phyloP scores from a whole-genome alignment of 352 stramenopile species.

The Pythium aphanidermatum region DNA sequence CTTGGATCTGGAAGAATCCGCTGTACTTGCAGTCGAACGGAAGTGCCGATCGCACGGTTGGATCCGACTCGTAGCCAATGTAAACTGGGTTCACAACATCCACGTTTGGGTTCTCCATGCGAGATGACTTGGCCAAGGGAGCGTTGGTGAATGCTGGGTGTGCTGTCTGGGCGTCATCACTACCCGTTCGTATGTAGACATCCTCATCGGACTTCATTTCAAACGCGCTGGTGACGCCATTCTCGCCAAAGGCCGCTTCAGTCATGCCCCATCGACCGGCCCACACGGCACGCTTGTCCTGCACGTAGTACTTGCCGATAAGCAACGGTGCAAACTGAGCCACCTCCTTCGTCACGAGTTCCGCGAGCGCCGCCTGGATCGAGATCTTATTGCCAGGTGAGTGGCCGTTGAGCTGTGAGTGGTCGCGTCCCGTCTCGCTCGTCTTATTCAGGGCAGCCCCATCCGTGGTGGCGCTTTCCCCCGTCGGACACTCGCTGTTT shows the following conservation, averaged over 20 bases:
- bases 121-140: conserved; percentile 49
- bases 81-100: conserved; percentile 49
- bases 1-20: conserved; percentile 85
- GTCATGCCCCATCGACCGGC: conserved; percentile 80
- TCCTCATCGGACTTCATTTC: conserved; percentile 87
- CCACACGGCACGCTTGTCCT: conserved; percentile 78
- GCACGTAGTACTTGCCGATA: conserved; percentile 79
- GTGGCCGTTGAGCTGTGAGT: not conserved
- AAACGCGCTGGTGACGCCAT: conserved; percentile 74
- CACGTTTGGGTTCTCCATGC: conserved; percentile 27
- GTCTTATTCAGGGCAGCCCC: not conserved
- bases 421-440: conserved; percentile 1
- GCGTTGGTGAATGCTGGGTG: conserved; percentile 44
- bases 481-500: too few species aligned
- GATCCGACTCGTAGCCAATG: conserved; percentile 61
- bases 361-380: conserved; percentile 10
- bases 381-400: not conserved
- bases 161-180: conserved; percentile 24
- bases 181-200: conserved; percentile 47
- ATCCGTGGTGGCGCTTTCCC: too few species aligned
- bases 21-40: conserved; percentile 79
- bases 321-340: conserved; percentile 67
- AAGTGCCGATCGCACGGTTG: conserved; percentile 53
- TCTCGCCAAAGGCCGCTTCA: conserved; percentile 66
- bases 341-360: conserved; percentile 45